Percentiles rank a stretch among this genome's conserved stretches.
Conservation (phyloP, 2,329 filamentous ascomycete genomes). For the Nothopassalora personata region DNA sequence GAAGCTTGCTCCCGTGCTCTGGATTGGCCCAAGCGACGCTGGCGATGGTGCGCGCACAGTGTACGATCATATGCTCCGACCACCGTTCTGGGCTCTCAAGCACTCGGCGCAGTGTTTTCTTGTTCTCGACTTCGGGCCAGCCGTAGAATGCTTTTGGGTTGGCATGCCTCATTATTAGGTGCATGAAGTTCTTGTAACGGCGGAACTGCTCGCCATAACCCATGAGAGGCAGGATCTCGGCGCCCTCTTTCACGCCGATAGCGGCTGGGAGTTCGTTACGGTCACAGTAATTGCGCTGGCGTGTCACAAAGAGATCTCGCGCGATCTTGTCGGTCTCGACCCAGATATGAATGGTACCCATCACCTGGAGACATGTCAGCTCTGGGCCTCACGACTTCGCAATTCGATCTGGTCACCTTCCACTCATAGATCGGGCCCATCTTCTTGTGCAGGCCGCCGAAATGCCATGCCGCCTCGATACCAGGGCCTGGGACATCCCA, state of each 20-base stretch:
- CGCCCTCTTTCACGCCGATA: constrained; percentile 28
- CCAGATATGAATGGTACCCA: constrained; percentile 32
- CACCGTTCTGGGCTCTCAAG: constrained; percentile 29
- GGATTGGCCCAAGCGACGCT: constrained; percentile 32
- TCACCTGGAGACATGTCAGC: constrained; percentile 11
- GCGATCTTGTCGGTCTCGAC: constrained; percentile 34
- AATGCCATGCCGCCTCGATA: constrained; percentile 33
- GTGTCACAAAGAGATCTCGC: constrained; percentile 31
- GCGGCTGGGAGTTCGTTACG: constrained; percentile 33
- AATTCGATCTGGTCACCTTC: constrained; percentile 17
- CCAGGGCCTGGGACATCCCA: constrained; percentile 32
- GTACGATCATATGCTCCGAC: constrained; percentile 32
- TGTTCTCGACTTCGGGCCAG: constrained; percentile 32
- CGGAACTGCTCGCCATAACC: constrained; percentile 29
- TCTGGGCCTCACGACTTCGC: not conserved
- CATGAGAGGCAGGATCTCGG: constrained; percentile 32
- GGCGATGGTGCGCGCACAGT: constrained; percentile 32
- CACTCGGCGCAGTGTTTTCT: constrained; percentile 30
- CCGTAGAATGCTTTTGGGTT: constrained; percentile 30
- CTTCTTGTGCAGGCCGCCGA: constrained; percentile 32
- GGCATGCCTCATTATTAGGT: constrained; percentile 31
- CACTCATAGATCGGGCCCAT: constrained; percentile 34
- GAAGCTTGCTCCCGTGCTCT: constrained; percentile 31
- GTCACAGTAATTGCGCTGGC: constrained; percentile 32
- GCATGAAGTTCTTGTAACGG: constrained; percentile 34